These are phyloP conservation scores for Gonium pectorale DNA, from an alignment of 139 green algal species.

Conservation along the genomic window DNA sequence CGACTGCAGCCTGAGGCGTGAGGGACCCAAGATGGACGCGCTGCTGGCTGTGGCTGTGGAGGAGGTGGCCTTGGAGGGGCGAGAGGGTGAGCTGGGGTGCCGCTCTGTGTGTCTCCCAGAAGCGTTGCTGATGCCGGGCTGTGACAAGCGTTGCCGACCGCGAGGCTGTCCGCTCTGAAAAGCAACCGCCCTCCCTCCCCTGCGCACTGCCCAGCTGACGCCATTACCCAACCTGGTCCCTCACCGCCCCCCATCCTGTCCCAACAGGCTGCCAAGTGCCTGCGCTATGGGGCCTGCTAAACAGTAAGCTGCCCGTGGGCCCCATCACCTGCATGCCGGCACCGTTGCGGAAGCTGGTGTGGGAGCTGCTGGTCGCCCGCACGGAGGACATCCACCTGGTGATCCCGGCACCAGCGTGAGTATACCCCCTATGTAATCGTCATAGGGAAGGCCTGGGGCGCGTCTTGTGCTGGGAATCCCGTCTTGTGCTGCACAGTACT, in stretches of 20 bases:
- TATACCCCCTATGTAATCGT: no score
- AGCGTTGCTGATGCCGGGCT: no score
- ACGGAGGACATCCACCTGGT: neutral
- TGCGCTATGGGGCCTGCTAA: slow-evolving; percentile 32
- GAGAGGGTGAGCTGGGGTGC: slow-evolving; percentile 20
- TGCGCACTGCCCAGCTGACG: neutral
- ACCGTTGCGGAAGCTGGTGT: slow-evolving; percentile 5
- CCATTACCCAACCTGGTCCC: neutral
- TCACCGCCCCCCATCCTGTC: neutral
- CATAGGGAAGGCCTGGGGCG: neutral
- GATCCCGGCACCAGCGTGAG: neutral
- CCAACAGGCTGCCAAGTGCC: slow-evolving; percentile 39
- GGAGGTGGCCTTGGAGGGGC: slow-evolving; percentile 21
- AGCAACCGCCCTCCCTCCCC: no score
- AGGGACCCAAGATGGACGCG: slow-evolving; percentile 2
- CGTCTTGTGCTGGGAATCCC: no score
- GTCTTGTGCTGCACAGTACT: no score
- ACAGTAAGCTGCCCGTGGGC: slow-evolving; percentile 5
- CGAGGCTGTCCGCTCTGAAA: no score
- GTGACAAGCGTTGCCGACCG: no score
- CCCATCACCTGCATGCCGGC: slow-evolving; percentile 21
- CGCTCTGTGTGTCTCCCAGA: no score
- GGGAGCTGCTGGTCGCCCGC: slow-evolving; percentile 10
- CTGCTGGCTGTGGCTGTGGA: slow-evolving; percentile 16
- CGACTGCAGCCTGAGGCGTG: no score